Conservation (phyloP, 208 protist genomes). For the Naegleria fowleri region DNA sequence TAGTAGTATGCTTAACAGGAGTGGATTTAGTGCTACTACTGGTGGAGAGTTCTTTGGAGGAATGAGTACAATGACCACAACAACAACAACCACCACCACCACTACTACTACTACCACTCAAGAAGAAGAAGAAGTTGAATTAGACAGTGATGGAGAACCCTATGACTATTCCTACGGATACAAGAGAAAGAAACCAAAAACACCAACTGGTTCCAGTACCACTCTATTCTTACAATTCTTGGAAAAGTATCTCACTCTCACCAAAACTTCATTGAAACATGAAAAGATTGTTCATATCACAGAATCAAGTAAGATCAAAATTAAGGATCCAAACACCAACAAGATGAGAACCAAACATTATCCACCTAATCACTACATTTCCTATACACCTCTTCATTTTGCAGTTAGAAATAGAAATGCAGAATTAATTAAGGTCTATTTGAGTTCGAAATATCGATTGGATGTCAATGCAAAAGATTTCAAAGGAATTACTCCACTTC, state of each 20-base stretch:
- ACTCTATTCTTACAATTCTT: not conserved
- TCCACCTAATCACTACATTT: not conserved
- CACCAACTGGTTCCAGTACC: not conserved
- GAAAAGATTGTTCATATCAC: not conserved
- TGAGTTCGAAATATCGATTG: not conserved
- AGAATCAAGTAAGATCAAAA: not conserved
- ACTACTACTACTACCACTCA: not conserved
- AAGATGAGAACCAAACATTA: not conserved
- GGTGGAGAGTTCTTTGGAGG: too few species aligned
- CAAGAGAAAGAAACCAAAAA: not conserved
- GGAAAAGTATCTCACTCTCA: not conserved
- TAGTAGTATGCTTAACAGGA: too few species aligned
- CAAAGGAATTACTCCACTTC: not conserved
- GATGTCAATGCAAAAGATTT: not conserved
- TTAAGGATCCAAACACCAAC: not conserved
- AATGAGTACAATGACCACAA: not conserved
- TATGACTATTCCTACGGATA: not conserved
- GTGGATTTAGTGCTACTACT: not conserved
- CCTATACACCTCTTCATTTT: not conserved
- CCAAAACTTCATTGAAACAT: not conserved
- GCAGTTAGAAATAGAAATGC: not conserved
- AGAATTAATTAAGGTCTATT: not conserved
- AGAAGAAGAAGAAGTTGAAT: not conserved
- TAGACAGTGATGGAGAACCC: not conserved
- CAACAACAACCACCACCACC: not conserved